A percentile compares a stretch with the other conserved stretches of the same genome.
Conservation (phyloP, 2,329 filamentous ascomycete genomes). For the Fusarium brevicatenulatum region DNA sequence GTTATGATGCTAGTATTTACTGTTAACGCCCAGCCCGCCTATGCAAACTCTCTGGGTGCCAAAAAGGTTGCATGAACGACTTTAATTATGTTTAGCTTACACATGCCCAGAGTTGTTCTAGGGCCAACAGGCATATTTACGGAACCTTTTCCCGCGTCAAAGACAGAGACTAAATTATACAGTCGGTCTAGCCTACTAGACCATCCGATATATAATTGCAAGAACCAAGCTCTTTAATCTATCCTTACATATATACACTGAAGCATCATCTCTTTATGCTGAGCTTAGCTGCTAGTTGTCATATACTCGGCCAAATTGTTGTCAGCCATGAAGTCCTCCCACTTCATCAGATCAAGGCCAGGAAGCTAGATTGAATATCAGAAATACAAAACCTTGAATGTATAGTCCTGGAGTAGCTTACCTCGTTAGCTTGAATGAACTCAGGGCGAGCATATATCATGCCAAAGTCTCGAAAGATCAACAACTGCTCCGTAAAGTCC, state of each 20-base stretch:
- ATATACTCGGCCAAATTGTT: background rate
- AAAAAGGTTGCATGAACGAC: no score
- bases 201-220: no score
- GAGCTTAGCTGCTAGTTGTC: background rate
- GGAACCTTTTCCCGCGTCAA: no score
- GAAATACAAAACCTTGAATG: accelerated
- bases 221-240: background rate
- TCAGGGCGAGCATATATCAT: background rate
- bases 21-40: no score
- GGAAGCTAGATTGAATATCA: background rate
- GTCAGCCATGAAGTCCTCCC: background rate
- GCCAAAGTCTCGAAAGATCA: background rate
- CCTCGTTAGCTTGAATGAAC: background rate
- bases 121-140: no score
- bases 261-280: no score
- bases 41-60: no score
- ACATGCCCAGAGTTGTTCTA: no score
- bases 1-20: no score
- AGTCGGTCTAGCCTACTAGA: no score
- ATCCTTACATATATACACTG: background rate
- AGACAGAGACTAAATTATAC: no score
- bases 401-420: accelerated
- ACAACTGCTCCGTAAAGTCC: slow-evolving; percentile 5
- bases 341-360: background rate
- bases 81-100: no score